Evolutionary conservation across 1,284 basidiomycete genomes (phyloP).

Genomic region (Trametes polyzona): DNA sequence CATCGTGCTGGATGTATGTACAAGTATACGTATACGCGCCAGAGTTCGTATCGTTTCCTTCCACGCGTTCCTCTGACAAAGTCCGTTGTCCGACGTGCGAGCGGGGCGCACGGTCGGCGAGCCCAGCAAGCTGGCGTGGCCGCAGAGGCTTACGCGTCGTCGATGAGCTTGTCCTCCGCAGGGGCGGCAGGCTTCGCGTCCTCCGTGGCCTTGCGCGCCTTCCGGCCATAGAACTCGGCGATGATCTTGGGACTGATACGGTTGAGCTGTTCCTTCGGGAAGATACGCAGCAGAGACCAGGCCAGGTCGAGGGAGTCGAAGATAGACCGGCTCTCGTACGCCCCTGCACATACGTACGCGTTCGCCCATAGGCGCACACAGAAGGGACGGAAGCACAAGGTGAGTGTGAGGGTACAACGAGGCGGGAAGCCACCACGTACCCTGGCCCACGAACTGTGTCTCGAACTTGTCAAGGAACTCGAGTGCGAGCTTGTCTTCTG

Average conservation of each 20-base stretch:
- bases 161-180: conserved; percentile 65
- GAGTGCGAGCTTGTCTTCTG: conserved; percentile 92
- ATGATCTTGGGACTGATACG: conserved; percentile 93
- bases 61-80: conserved; percentile 1
- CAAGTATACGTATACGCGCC: conserved; percentile 18
- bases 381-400: conserved; percentile 10
- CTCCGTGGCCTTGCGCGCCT: conserved; percentile 66
- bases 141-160: conserved; percentile 46
- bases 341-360: conserved; percentile 51
- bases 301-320: conserved; percentile 98
- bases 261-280: conserved; percentile 99
- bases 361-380: neutral
- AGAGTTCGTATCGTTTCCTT: conserved; percentile 11
- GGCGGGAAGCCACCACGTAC: conserved; percentile 42
- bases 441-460: conserved; percentile 93
- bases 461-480: conserved; percentile 97
- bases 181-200: conserved; percentile 47
- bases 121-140: neutral
- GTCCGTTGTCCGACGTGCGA: neutral
- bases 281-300: conserved; percentile 96
- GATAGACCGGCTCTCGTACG: conserved; percentile 95
- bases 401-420: conserved; percentile 7
- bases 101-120: neutral
- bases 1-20: conserved; percentile 21
- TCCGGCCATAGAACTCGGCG: conserved; percentile 83